A percentile compares a stretch with the other conserved stretches of the same genome.
These are phyloP conservation scores for Vitis cinerea DNA, from an alignment of 164 flowering plant species.

Conservation along the genomic window DNA sequence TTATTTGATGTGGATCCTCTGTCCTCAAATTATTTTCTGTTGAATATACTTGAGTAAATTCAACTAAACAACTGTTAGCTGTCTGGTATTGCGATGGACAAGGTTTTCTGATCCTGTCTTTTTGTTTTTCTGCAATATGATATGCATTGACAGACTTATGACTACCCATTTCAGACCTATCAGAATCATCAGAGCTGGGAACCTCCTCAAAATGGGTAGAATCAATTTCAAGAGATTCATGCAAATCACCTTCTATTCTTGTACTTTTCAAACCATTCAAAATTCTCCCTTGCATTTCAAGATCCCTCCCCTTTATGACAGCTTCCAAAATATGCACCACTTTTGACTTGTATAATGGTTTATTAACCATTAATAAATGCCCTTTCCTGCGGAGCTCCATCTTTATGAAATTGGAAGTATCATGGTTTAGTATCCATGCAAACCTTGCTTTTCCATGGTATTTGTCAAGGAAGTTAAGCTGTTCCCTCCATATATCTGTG, in stretches of 20 bases:
- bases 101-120: constrained; percentile 18
- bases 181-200: constrained; percentile 71
- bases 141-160: constrained; percentile 12
- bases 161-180: constrained; percentile 33
- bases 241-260: constrained; percentile 32
- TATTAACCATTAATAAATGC: constrained; percentile 70
- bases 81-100: constrained; percentile 18
- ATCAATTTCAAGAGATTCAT: constrained; percentile 73
- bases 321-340: constrained; percentile 81
- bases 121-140: constrained; percentile 22
- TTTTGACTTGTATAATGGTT: constrained; percentile 81
- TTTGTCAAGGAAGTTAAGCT: constrained; percentile 66
- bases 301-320: constrained; percentile 43
- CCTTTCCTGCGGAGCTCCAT: constrained; percentile 78
- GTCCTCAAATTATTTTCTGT: constrained; percentile 19
- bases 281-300: constrained; percentile 34
- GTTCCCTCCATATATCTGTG: constrained; percentile 87
- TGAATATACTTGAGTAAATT: constrained; percentile 21
- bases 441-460: constrained; percentile 62
- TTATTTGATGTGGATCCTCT: constrained; percentile 12
- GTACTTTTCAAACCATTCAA: constrained; percentile 20
- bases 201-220: constrained; percentile 37
- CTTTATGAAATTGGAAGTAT: constrained; percentile 67
- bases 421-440: constrained; percentile 90
- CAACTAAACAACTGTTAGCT: constrained; percentile 23